Conservation (phyloP, 345 rosid species). For the Corymbia maculata region DNA sequence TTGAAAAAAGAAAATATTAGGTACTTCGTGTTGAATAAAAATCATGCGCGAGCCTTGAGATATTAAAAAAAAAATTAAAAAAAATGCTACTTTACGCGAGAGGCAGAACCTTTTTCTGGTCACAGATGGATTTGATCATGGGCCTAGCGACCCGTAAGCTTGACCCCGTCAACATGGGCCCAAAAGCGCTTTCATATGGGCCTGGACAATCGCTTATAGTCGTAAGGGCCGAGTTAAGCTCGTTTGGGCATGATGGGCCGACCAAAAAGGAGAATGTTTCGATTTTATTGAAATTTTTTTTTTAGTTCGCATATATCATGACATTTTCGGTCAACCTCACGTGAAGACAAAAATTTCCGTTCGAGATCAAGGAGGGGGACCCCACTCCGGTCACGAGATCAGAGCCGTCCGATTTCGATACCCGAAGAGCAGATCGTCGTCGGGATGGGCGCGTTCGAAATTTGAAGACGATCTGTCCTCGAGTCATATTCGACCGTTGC, state of each 20-base stretch:
- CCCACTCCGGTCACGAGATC: background rate
- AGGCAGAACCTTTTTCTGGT: background rate
- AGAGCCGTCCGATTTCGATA: background rate
- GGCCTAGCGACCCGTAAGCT: background rate
- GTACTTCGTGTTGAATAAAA: background rate
- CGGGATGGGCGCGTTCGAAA: constrained; percentile 17
- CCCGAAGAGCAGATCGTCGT: background rate
- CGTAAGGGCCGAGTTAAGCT: background rate
- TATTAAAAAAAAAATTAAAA: background rate
- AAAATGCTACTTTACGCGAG: background rate
- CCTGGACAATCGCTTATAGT: background rate
- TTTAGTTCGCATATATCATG: background rate
- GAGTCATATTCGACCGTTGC: constrained; percentile 25
- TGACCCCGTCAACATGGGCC: background rate
- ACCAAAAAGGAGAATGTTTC: background rate
- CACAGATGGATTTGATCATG: background rate
- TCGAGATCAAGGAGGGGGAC: background rate
- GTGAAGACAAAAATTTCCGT: background rate
- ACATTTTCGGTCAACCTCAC: background rate
- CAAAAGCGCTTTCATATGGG: background rate
- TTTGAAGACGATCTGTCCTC: constrained; percentile 9
- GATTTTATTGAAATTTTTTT: background rate
- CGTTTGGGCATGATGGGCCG: background rate
- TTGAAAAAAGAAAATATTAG: background rate
- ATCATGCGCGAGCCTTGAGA: background rate